Base-by-base conservation (phyloP, 73 alveolate genomes). In the Effrenium voratum region DNA sequence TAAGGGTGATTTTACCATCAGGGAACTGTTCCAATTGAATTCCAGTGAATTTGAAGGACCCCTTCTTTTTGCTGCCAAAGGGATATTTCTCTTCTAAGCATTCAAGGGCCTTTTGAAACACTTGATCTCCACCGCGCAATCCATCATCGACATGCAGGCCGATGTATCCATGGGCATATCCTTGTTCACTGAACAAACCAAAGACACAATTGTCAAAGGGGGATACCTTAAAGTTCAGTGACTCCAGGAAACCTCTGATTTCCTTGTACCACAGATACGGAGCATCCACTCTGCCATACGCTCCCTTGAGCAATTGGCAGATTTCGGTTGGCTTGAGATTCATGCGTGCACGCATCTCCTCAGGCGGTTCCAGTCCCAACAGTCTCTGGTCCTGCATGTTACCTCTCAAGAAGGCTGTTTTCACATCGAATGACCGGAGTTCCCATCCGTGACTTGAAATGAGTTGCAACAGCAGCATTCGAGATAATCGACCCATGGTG, bases 111-210 rank as follows among this genome's bases (percentile, higher is more conserved):
- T 52, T 59, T 13, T 40, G 41, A 24, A 84, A 84, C 6, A 1
- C 0, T 4, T 22, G 60, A 3, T 22, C 0, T 10, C 93, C 93
- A 19, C 76, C 63, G 22, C 73, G 49, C 1, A 82, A 10, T 8
- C 93, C 93, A n/a, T 82, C 93, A 49, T 82, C 93, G 1, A 82
- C 93, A 22, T 82, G 93, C 34, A 82, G 28, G 5, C 93, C 93
- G 1, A 82, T n/a, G 2, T n/a, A 5, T 6, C 93, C 93, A 5
- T 13, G 28, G 32, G 2, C n/a, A 2, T 49, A 5, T 34, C 36
- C 49, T 47, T 30, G 40, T 1, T 46, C 55, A n/a, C 49, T 36
- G 3, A 82, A 30, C 49, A 82, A 36, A 3, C 3, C 44, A 36
- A 82, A 82, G 1, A 47, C 15, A 28, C 93, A 82, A 16, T 49